phyloP scores from a whole-genome alignment of 1,139 yeast genomes.

The Kluyveromyces sp. region DNA sequence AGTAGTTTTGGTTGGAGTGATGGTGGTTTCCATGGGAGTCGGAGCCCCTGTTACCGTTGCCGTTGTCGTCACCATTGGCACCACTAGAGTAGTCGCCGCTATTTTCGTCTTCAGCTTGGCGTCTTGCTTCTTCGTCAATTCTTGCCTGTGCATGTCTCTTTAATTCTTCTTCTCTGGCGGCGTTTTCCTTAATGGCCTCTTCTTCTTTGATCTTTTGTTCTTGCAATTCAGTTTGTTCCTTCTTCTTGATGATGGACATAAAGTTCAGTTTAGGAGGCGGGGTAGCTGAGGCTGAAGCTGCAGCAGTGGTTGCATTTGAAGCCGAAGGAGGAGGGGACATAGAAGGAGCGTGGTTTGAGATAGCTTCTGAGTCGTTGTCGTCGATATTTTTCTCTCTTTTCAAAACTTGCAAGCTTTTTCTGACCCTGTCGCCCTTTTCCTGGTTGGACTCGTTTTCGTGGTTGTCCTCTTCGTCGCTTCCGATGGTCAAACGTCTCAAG shows the following conservation, averaged over 20 bases:
- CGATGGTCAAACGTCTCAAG: conserved; percentile 34
- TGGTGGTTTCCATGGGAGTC: background rate
- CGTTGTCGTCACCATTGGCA: background rate
- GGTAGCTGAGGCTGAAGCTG: background rate
- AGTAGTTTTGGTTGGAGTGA: background rate
- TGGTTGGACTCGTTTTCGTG: conserved; percentile 3
- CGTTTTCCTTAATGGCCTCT: conserved; percentile 1
- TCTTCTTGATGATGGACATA: conserved; percentile 1
- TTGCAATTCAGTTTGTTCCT: background rate
- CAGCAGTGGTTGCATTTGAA: background rate
- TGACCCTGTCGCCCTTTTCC: conserved; percentile 8
- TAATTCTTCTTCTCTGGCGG: conserved; percentile 1
- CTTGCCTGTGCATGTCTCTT: background rate
- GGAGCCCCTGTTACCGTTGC: background rate
- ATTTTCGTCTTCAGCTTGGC: background rate
- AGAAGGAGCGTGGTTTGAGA: conserved; percentile 1
- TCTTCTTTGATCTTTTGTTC: conserved; percentile 2
- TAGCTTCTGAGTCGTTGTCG: conserved; percentile 9
- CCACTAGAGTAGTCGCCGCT: background rate
- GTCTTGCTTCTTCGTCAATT: conserved; percentile 3
- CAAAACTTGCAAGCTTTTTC: conserved; percentile 8
- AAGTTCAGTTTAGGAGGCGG: conserved; percentile 1
- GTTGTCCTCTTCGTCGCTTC: conserved; percentile 8
- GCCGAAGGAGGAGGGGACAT: background rate
- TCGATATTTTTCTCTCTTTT: conserved; percentile 13